Base-by-base conservation (phyloP, 257 asterid genomes). In the Salvia miltiorrhiza region DNA sequence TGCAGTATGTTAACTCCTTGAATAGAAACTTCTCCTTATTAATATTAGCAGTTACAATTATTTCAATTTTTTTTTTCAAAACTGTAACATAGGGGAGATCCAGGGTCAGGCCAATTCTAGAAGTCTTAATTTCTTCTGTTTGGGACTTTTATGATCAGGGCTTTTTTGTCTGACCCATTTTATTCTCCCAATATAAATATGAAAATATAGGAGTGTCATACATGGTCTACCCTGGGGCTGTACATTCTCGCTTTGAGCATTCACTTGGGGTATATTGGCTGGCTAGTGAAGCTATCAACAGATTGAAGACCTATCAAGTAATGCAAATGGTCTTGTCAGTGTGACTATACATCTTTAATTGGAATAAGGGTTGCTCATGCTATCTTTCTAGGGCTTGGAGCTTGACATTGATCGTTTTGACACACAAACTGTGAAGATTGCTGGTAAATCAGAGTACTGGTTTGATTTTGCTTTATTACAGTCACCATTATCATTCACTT, bases 161-260 rank as follows among this genome's bases (percentile, higher is more conserved):
- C 7, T 72, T 39, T 48, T 14, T 63, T 47, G 57, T 70, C 44
- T 21, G 49, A 43, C 52, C 55, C 30, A 59, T 62, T 58, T 54
- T 59, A 11, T 47, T 14, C 48, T 50, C 70, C 74, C 44, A 20
- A 50, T 49, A 63, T 62, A 24, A 30, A 37, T 68, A 54, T 50
- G 50, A 60, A 47, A 70, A 30, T 73, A n/a, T 77, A 92, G 98
- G 98, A 55, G 70, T 86, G 24, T 73, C 93, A 47, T 80, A 78
- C 75, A 66, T 90, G 88, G 98, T 92, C 23, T 92, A 86, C 81
- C 98, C 98, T 41, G 98, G 98, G 72, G 98, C 97, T 10, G 96
- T 92, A 57, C 98, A 92, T 73, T 87, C 98, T 50, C 90, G 98
- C 62, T 90, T 92, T 74, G 98, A 92, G 87, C 98, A 92, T 75